Base-by-base conservation (phyloP, 1,284 basidiomycete genomes). In the Ganoderma meredithae region DNA sequence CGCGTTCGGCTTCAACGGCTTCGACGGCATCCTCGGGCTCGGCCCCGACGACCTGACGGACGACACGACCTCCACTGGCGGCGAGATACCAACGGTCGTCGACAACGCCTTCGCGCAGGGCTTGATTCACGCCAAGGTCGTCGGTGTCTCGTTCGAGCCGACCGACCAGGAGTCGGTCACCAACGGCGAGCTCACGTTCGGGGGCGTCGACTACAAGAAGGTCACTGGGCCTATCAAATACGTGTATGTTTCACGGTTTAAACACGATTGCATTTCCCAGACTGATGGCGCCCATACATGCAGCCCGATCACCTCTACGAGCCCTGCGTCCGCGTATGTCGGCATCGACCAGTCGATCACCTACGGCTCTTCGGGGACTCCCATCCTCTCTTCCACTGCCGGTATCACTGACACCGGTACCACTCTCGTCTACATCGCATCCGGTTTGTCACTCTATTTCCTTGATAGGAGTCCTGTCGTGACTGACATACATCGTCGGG, bases 11-110 rank as follows among this genome's bases (percentile, higher is more conserved):
- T 76, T 80, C 80, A 44, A 66, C 0, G 83, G 81, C 61, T 78
- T 83, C 19, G 83, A 89, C 74, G 84, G 84, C 36, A 88, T 89
- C 70, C 75, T 90, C 39, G 88, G 88, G 73, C 72, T 53, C 36
- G 69, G 43, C n/a, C 86, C 85, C 43, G 76, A 80, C 5, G 82
- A 79, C 65, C 81, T 60, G 9, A 60, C 58, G 12, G 22, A 39
- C 10, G 58, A 22, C 36, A 39, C 58, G 39, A 55, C 52, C 39
- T 40, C 87, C n/a, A 86, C 86, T 9, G 63, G 69, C 3, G 75
- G 62, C n/a, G 68, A 65, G 2, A 13, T 60, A 13, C 39, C 58
- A 0, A 73, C 73, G 22, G 76, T 77, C 7, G 83, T 82, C 33
- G 86, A 88, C 76, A 87, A 86, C 74, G 76, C 84, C 6, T 84